Base-by-base conservation (phyloP, 495 filamentous ascomycete genomes). In the Penicillium coffeae region DNA sequence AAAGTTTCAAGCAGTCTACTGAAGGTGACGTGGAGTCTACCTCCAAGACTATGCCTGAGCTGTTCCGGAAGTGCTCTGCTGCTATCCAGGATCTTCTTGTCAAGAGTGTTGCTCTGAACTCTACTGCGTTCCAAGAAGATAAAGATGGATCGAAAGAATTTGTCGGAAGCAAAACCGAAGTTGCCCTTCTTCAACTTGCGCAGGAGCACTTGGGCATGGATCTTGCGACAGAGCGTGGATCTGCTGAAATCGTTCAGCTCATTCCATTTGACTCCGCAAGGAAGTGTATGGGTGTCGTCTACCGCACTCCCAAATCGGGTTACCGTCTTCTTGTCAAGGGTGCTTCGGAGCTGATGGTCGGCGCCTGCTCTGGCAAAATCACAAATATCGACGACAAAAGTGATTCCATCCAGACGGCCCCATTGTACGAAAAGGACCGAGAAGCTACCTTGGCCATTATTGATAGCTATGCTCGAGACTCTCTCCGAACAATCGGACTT, bases 131-230 rank as follows among this genome's bases (percentile, higher is more conserved):
- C 49, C 81, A 86, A 51, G 78, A 76, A 35, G 74, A 78, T 9
- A 74, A 74, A 32, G 72, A 79, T 30, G 87, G 87, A 0, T 58
- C 60, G 5, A 64, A 60, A 15, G 63, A 76, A 3, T 87, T 85
- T 42, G 75, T 86, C 35, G 83, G 83, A n/a, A 85, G 82, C 46
- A 87, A 86, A 65, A 87, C 83, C 0, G 83, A 87, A 57, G 84
- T 83, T n/a, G 83, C 83, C 6, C 68, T 87, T 30, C 74, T 87
- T 8, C 70, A 73, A 33, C 72, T 86, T 52, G 83, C 81, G 13
- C 73, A 75, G 14, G 75, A 83, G 40, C 70, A 82, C 51, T 69
- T 86, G 12, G 83, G 80, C 38, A 80, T 86, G 77, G 81, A 81
- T n/a, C 64, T 87, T 16, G 70, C 59, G 27, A 66, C 76, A 19